Percentiles rank a stretch among this genome's conserved stretches.
phyloP scores from a whole-genome alignment of 768 basidiomycete genomes.

The Boletus tylopilopsis region DNA sequence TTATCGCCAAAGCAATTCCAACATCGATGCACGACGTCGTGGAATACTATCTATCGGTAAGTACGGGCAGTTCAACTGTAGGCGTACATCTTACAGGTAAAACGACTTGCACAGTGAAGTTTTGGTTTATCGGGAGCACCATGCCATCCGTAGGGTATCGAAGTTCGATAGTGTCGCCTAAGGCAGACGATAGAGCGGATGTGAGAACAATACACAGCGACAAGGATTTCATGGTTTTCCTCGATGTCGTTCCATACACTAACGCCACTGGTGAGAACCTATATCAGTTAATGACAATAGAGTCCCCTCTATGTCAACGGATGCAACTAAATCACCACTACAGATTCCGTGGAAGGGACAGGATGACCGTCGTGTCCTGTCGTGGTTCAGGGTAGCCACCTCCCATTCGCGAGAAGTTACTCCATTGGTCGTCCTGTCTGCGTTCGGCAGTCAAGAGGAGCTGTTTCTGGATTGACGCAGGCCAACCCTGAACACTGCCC shows the following conservation, averaged over 20 bases:
- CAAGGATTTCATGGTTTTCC: slow-evolving; percentile 6
- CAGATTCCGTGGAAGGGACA: slow-evolving; percentile 6
- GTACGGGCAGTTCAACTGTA: background rate
- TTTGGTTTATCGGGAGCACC: slow-evolving; percentile 13
- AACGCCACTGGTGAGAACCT: background rate
- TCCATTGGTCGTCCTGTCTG: background rate
- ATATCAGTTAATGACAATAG: too few species aligned
- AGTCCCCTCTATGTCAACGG: too few species aligned
- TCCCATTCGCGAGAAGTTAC: background rate
- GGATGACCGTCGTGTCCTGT: slow-evolving; percentile 3
- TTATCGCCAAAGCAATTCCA: slow-evolving; percentile 18
- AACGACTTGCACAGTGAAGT: slow-evolving; percentile 17
- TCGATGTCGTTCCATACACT: too few species aligned
- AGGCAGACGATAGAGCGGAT: background rate
- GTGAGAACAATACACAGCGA: background rate
- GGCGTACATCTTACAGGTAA: slow-evolving; percentile 4
- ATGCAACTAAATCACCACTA: background rate
- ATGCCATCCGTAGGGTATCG: slow-evolving; percentile 19
- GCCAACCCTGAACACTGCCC: slow-evolving; percentile 7
- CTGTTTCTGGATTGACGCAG: too few species aligned
- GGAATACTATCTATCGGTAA: slow-evolving; percentile 10
- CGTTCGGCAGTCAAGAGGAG: background rate
- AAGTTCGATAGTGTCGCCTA: slow-evolving; percentile 19
- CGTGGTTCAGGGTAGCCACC: background rate
- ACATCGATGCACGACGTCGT: slow-evolving; percentile 17